Evolutionary conservation across 2,329 filamentous ascomycete species (phyloP).

Genomic region (Aspergillus arachidicola): DNA sequence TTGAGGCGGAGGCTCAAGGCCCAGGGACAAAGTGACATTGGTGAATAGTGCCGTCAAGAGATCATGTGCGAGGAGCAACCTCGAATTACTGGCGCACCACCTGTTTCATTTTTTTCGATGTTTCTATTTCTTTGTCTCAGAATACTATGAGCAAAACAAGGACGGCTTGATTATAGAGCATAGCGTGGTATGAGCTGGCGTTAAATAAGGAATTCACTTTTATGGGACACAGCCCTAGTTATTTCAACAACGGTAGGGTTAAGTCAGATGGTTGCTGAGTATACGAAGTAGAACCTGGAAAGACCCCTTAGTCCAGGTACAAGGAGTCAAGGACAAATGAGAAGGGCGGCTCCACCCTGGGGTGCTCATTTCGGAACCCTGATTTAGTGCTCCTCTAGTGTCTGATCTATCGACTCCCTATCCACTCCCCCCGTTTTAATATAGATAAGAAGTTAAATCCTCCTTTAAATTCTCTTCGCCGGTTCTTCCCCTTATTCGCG

Average conservation of each 20-base stretch:
- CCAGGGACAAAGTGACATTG: conserved; percentile 13
- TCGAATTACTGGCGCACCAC: background rate
- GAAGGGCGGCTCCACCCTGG: background rate
- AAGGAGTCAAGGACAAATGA: background rate
- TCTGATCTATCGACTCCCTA: background rate
- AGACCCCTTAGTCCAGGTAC: background rate
- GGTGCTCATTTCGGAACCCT: background rate
- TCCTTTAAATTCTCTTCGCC: background rate
- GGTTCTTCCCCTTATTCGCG: background rate
- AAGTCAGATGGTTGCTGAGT: background rate
- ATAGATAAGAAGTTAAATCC: background rate
- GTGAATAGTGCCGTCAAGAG: background rate
- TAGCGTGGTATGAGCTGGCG: conserved; percentile 30
- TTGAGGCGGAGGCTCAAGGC: conserved; percentile 26
- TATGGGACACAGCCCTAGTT: conserved; percentile 2
- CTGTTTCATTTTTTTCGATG: conserved; percentile 1
- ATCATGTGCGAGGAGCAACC: background rate
- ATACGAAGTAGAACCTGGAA: background rate
- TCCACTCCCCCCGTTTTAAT: background rate
- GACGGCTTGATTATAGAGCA: conserved; percentile 19
- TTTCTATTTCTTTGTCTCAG: conserved; percentile 1
- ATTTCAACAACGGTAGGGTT: background rate
- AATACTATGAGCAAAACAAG: conserved; percentile 8
- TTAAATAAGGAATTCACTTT: conserved; percentile 18
- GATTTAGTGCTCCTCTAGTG: background rate